Conservation (phyloP, 108 stramenopile genomes). For the Epithemia pelagica region DNA sequence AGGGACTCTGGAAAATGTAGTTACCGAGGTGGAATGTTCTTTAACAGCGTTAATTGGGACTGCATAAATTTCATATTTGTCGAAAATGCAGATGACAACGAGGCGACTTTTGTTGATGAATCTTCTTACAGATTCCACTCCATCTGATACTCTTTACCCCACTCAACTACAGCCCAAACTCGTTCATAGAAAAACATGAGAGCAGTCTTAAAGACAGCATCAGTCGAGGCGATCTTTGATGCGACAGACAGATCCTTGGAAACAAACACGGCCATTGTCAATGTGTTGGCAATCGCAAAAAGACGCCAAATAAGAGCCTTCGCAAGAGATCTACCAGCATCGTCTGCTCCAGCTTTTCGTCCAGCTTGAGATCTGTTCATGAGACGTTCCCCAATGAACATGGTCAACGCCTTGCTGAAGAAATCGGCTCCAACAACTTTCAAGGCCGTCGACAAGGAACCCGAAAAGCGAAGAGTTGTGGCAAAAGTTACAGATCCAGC, state of each 20-base stretch:
- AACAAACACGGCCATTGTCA: slow-evolving; percentile 81
- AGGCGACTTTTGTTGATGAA: too few relatives aligned
- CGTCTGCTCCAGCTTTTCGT: slow-evolving; percentile 68
- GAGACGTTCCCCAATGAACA: slow-evolving; percentile 93
- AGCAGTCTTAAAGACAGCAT: slow-evolving; percentile 92
- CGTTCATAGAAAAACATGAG: slow-evolving; percentile 90
- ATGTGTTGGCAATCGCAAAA: slow-evolving; percentile 90
- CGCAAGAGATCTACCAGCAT: slow-evolving; percentile 65
- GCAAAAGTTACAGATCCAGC: slow-evolving; percentile 79
- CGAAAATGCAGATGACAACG: too few relatives aligned
- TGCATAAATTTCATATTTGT: too few relatives aligned
- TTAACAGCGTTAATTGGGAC: too few relatives aligned
- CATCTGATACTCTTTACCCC: slow-evolving; percentile 84
- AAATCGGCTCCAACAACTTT: slow-evolving; percentile 93
- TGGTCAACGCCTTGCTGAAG: slow-evolving; percentile 87
- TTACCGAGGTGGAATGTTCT: too few relatives aligned
- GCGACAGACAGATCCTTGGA: slow-evolving; percentile 76
- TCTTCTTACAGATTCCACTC: slow-evolving; percentile 26
- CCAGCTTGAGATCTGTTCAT: slow-evolving; percentile 90
- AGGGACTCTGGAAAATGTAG: too few relatives aligned
- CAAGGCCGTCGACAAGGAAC: slow-evolving; percentile 64
- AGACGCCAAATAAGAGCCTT: slow-evolving; percentile 93
- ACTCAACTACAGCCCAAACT: slow-evolving; percentile 81
- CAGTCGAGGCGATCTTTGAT: slow-evolving; percentile 85
- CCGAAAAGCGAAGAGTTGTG: slow-evolving; percentile 70